These are phyloP conservation scores for Podila clonocystis DNA, from an alignment of 192 early-diverging fungal genomes.

Conservation along the genomic window DNA sequence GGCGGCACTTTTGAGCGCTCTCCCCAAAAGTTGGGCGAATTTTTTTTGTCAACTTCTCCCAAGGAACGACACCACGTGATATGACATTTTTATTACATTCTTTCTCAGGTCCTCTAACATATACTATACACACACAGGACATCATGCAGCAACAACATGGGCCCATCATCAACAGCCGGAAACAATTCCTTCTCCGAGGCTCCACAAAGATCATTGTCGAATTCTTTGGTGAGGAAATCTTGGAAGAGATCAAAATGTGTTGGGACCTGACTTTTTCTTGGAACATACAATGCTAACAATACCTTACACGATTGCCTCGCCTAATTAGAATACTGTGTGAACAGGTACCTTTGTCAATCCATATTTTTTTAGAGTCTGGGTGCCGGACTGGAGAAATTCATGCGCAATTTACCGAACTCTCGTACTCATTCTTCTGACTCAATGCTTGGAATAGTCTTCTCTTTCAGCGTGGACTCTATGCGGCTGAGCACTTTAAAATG, in stretches of 20 bases:
- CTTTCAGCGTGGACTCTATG: slow-evolving; percentile 93
- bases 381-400: neutral
- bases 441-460: slow-evolving; percentile 71
- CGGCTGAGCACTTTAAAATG: slow-evolving; percentile 89
- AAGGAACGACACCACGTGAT: too few species aligned
- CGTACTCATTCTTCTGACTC: neutral
- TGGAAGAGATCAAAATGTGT: neutral
- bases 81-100: neutral
- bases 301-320: too few species aligned
- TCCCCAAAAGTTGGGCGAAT: neutral
- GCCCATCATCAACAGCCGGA: slow-evolving; percentile 28
- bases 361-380: neutral
- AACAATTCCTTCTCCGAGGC: slow-evolving; percentile 83
- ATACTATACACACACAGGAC: neutral
- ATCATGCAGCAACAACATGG: slow-evolving; percentile 38
- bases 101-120: neutral
- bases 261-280: neutral
- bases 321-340: slow-evolving; percentile 73
- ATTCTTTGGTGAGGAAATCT: slow-evolving; percentile 81
- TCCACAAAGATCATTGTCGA: slow-evolving; percentile 87
- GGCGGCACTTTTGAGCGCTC: neutral
- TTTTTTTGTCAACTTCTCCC: neutral
- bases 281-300: too few species aligned
- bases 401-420: slow-evolving; percentile 7
- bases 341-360: slow-evolving; percentile 66